Evolutionary conservation across 495 filamentous ascomycete species (phyloP), one percentile per base, ranked within the genome.

Genomic region (Hypoxylon trugodes): DNA sequence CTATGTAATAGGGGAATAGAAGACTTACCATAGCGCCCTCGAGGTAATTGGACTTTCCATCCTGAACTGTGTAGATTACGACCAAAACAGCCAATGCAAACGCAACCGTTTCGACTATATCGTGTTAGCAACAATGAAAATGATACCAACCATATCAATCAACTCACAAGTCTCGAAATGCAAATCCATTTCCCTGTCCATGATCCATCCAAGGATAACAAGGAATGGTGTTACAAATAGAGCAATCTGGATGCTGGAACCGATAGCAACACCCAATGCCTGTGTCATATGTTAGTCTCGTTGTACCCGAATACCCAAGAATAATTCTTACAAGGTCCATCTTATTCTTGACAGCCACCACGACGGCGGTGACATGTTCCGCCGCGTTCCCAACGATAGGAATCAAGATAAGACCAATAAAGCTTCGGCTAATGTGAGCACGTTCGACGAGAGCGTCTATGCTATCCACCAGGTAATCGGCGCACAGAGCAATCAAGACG

Each of bases 351-450:
- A 89, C 84, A 0, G 95, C 91, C 35, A 97, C 94, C 24, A 97
- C 89, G 33, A 93, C 88, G 9, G 95, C 95, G 6, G 95, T 97
- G 33, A 96, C 93, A 73, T 98, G 95, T 76, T 98, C 95, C 6
- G 95, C 95, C 1, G 95, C 95, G 69, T 98, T 98, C 57, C 95
- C 95, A 28, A 98, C 95, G 71, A 98, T 97, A 21, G 95, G 95
- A 37, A 98, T 90, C 30, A 98, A 82, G 59, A 98, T 89, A 49
- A 98, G 83, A 79, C 95, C 95, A 71, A 98, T 95, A 74, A 98
- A 98, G 2, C 90, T 96, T 73, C 95, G 96, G 79, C 88, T 93
- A 80, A 98, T 93, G 65, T 89, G 87, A 7, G 90, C 89, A 55
- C 84, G 88, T 59, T 90, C 77, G 22, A 96, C 95, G 33, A 98